Evolutionary conservation across 805 yeast genomes (phyloP).

Genomic region (Danielia reshetovae): DNA sequence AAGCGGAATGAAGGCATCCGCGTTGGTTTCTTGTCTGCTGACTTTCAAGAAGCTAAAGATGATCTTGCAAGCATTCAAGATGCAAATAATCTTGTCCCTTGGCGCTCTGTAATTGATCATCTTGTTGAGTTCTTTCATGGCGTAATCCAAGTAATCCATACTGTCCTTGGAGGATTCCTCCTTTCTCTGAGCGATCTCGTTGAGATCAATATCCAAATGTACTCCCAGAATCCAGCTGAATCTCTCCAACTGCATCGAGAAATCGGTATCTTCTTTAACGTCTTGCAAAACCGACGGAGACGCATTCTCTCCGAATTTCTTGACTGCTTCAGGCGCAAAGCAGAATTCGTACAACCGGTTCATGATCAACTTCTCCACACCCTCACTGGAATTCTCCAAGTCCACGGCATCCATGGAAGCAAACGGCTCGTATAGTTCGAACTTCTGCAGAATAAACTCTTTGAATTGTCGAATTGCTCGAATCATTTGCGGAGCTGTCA

Average conservation of each 20-base stretch:
- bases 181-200: slow-evolving; percentile 33
- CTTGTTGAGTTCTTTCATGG: slow-evolving; percentile 70
- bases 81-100: slow-evolving; percentile 87
- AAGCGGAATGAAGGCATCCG: slow-evolving; percentile 91
- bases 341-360: slow-evolving; percentile 74
- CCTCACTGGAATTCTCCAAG: slow-evolving; percentile 76
- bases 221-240: slow-evolving; percentile 69
- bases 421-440: slow-evolving; percentile 68
- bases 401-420: slow-evolving; percentile 52
- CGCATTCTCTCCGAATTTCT: slow-evolving; percentile 8
- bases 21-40: slow-evolving; percentile 68
- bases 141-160: slow-evolving; percentile 49
- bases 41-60: slow-evolving; percentile 82
- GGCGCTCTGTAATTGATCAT: slow-evolving; percentile 88
- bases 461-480: slow-evolving; percentile 78
- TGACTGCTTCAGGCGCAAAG: slow-evolving; percentile 71
- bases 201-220: slow-evolving; percentile 70
- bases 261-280: slow-evolving; percentile 51
- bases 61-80: slow-evolving; percentile 87
- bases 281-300: slow-evolving; percentile 49
- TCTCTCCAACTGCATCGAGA: slow-evolving; percentile 51
- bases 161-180: slow-evolving; percentile 10
- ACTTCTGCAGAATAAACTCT: slow-evolving; percentile 61
- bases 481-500: slow-evolving; percentile 74
- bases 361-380: slow-evolving; percentile 90